Conservation (phyloP, 441 rosid species). For the Aleurites moluccanus region DNA sequence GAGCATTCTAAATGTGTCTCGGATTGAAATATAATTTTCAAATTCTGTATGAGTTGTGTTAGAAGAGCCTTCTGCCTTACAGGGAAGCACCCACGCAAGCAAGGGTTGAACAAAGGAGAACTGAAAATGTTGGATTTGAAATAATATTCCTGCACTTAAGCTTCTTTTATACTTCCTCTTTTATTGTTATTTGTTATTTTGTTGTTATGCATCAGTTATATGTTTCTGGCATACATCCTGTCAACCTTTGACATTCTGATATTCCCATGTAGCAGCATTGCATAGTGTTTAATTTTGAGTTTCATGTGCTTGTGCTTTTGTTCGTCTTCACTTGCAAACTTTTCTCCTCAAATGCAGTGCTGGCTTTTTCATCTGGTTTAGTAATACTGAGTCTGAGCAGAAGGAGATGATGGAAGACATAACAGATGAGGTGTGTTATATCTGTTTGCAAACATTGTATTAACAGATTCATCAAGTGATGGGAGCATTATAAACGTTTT, state of each 20-base stretch:
- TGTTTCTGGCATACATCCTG: slow-evolving; percentile 3
- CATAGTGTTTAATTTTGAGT: not conserved
- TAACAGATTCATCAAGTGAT: not conserved
- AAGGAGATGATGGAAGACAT: slow-evolving; percentile 63
- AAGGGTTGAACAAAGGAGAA: not conserved
- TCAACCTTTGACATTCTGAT: not conserved
- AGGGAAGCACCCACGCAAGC: not conserved
- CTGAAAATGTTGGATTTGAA: not conserved
- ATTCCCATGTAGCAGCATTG: not conserved
- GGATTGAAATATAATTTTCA: not conserved
- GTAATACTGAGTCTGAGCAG: slow-evolving; percentile 41
- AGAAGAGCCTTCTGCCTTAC: not conserved
- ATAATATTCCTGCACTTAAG: not conserved
- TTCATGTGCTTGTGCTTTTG: not conserved
- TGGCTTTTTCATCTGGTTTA: slow-evolving; percentile 90
- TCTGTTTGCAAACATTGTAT: not conserved
- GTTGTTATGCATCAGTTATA: not conserved
- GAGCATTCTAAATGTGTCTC: not conserved
- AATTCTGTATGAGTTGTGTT: not conserved
- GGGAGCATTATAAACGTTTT: not conserved
- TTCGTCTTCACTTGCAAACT: not conserved
- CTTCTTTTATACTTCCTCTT: not conserved
- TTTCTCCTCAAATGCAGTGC: slow-evolving; percentile 42
- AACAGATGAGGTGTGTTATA: slow-evolving; percentile 66
- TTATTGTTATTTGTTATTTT: slow-evolving; percentile 4